A percentile compares a stretch with the other conserved stretches of the same genome.
Evolutionary conservation across 2,329 filamentous ascomycete genomes (phyloP).

Genomic region (Xylariaceae sp.): DNA sequence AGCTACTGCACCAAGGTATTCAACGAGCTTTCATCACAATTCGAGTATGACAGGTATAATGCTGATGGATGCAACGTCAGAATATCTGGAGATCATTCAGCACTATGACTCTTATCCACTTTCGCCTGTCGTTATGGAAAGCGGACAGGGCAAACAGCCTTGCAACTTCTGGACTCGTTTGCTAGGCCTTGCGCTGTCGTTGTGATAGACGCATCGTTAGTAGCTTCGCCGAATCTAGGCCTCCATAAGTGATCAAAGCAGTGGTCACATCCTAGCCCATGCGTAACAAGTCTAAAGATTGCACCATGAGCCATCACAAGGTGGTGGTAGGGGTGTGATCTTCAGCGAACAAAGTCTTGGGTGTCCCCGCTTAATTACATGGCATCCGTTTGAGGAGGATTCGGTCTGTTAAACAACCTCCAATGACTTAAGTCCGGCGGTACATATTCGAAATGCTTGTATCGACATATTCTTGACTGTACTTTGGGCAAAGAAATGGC

Average conservation of each 20-base stretch:
- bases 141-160: too few species aligned
- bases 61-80: too few species aligned
- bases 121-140: too few species aligned
- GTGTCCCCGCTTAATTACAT: not conserved
- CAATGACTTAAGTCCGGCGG: not conserved
- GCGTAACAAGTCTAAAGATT: not conserved
- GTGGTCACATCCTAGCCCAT: not conserved
- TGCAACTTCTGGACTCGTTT: too few species aligned
- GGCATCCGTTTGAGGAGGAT: not conserved
- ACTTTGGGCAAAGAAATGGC: not conserved
- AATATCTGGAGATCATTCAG: too few species aligned
- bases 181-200: too few species aligned
- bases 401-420: not conserved
- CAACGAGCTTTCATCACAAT: too few species aligned
- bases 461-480: not conserved
- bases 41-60: too few species aligned
- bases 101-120: too few species aligned
- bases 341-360: not conserved
- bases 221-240: too few species aligned
- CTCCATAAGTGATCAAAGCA: not conserved
- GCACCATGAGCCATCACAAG: not conserved
- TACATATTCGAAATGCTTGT: not conserved
- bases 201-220: too few species aligned
- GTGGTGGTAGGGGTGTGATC: not conserved
- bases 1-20: too few species aligned